Evolutionary conservation across 768 basidiomycete genomes (phyloP).

Genomic region (Amylocystis lapponica): DNA sequence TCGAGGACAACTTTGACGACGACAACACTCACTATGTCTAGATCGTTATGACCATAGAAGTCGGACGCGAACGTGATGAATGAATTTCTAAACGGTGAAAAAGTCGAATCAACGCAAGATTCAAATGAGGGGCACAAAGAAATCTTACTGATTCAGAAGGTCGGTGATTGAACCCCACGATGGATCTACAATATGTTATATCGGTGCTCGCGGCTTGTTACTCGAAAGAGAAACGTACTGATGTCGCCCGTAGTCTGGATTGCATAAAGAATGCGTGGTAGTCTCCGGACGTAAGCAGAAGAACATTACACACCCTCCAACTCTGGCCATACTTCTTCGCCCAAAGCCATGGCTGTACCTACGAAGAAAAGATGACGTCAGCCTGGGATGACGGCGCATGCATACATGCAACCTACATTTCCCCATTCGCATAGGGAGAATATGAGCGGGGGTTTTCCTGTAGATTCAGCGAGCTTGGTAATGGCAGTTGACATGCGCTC

Average conservation of each 20-base stretch:
- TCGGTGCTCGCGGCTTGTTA: too few relatives aligned
- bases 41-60: constrained; percentile 64
- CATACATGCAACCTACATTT: constrained; percentile 31
- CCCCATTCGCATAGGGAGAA: constrained; percentile 69
- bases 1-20: not conserved
- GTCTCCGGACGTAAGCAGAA: too few relatives aligned
- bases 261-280: too few relatives aligned
- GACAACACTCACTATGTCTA: constrained; percentile 50
- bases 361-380: constrained; percentile 1
- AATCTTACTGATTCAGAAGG: constrained; percentile 48
- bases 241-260: constrained; percentile 23
- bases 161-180: constrained; percentile 45
- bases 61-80: constrained; percentile 58
- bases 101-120: not conserved
- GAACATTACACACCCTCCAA: constrained; percentile 46
- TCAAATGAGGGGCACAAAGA: not conserved
- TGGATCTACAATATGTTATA: too few relatives aligned
- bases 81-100: constrained; percentile 42
- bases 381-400: too few relatives aligned
- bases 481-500: constrained; percentile 59
- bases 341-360: constrained; percentile 65
- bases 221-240: constrained; percentile 21
- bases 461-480: constrained; percentile 36
- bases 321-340: constrained; percentile 53
- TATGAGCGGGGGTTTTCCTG: constrained; percentile 49